Base-by-base conservation (phyloP, 352 stramenopile species). In the Phytophthora tubulina region DNA sequence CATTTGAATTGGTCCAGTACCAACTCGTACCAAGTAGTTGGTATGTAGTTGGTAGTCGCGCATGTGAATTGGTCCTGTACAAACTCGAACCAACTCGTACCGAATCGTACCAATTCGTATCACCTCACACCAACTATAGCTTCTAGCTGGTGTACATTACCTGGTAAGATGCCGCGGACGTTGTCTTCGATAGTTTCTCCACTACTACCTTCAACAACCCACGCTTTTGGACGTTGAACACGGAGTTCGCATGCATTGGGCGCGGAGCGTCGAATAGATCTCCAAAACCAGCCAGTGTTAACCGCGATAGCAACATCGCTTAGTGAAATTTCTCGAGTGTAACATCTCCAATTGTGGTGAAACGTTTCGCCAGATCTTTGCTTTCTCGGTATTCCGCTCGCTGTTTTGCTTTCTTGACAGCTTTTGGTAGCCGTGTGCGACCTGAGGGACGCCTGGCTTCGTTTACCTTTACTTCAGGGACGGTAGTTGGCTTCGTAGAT, bases 141-240 rank as follows among this genome's bases (percentile, higher is more conserved):
- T 21, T 21, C 21, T 21, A 21, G 21, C 21, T 21, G 21, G 21
- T 21, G 21, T 54, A 38, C 9, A 36, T 14, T 41, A 49, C 52
- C 52, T 36, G 52, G 36, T 38, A 59, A 36, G 4, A 59, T 36
- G 17, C 52, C 35, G 2, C 52, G 52, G 0, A 59, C 52, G 13
- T 33, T 48, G 52, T 4, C 6, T 9, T 59, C 35, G 4, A 59
- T 30, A 9, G 31, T 21, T 13, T 41, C 31, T 27, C 3, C 7
- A 6, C 9, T 17, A 7, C 35, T 9, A 4, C 15, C n/a, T 0
- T 46, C 35, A 1, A 59, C 33, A 9, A 59, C 2, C 3, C 17
- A 0, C 3, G 35, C 52, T n/a, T 59, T 59, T 10, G 35, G 35
- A 41, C 52, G 52, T 9, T 59, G 17, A 59, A 59, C 3, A 48